Conservation (phyloP, 306 rosid species). For the Acacia crassicarpa region DNA sequence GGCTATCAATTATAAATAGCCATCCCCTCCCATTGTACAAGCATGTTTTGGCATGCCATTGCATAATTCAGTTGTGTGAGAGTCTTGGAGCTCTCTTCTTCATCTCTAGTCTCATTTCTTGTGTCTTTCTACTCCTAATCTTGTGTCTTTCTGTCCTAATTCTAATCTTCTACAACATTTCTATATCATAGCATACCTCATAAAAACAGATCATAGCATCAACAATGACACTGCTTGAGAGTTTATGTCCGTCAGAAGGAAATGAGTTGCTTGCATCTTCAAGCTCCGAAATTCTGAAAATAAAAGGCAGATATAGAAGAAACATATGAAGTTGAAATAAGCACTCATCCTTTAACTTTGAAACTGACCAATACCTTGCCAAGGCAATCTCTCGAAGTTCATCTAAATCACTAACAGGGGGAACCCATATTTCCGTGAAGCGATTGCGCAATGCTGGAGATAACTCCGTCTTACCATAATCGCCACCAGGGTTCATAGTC, state of each 20-base stretch:
- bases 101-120: too few relatives aligned
- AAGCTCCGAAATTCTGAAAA: conserved; percentile 57
- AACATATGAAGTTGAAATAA: not conserved
- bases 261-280: conserved; percentile 18
- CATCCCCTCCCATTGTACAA: too few relatives aligned
- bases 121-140: too few relatives aligned
- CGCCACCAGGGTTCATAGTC: conserved; percentile 99
- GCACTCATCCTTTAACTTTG: not conserved
- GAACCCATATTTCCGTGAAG: conserved; percentile 99
- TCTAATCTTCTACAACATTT: too few relatives aligned
- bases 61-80: too few relatives aligned
- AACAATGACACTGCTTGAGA: conserved; percentile 50
- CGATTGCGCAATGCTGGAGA: conserved; percentile 92
- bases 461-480: conserved; percentile 93
- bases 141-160: too few relatives aligned
- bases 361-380: conserved; percentile 47
- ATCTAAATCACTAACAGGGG: conserved; percentile 63
- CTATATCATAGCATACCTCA: conserved; percentile 74
- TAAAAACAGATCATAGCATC: conserved; percentile 74
- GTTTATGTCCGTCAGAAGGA: conserved; percentile 23
- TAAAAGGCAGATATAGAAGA: not conserved
- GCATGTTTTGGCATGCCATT: too few relatives aligned
- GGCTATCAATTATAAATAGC: too few relatives aligned
- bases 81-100: too few relatives aligned
- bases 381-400: conserved; percentile 74